Conservation (phyloP, 2,329 filamentous ascomycete species). For the Pseudogymnoascus sp. region DNA sequence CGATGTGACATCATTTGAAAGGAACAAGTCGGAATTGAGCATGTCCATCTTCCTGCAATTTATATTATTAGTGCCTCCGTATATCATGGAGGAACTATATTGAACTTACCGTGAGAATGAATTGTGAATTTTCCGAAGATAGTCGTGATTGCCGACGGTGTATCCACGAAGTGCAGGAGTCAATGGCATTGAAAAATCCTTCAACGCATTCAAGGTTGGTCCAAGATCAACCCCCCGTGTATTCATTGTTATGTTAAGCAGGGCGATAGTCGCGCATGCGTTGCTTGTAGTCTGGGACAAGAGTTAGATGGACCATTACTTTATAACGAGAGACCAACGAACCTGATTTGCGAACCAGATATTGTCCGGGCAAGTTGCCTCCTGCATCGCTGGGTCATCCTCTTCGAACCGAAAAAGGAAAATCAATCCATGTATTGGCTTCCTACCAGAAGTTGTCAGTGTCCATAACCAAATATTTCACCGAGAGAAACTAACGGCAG, state of each 20-base stretch:
- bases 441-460: conserved; percentile 35
- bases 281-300: conserved; percentile 60
- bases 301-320: neutral
- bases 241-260: conserved; percentile 93
- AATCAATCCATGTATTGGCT: conserved; percentile 76
- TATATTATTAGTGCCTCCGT: conserved; percentile 9
- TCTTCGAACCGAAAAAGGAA: conserved; percentile 71
- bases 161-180: conserved; percentile 67
- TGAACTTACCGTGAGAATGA: conserved; percentile 61
- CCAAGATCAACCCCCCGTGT: conserved; percentile 58
- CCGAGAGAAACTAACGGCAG: conserved; percentile 46
- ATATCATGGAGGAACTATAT: neutral
- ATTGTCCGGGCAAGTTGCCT: conserved; percentile 48
- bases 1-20: conserved; percentile 46
- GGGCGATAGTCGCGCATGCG: conserved; percentile 83
- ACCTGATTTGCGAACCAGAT: conserved; percentile 96
- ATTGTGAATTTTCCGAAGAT: conserved; percentile 78
- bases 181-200: conserved; percentile 58
- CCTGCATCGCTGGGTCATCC: conserved; percentile 42
- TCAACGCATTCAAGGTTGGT: conserved; percentile 62
- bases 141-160: conserved; percentile 62
- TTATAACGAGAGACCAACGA: conserved; percentile 17
- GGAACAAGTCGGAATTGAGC: conserved; percentile 58
- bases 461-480: neutral
- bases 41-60: conserved; percentile 60